These are phyloP conservation scores for Dryas integrifolia DNA, from an alignment of 331 rosid genomes.

Conservation along the genomic window DNA sequence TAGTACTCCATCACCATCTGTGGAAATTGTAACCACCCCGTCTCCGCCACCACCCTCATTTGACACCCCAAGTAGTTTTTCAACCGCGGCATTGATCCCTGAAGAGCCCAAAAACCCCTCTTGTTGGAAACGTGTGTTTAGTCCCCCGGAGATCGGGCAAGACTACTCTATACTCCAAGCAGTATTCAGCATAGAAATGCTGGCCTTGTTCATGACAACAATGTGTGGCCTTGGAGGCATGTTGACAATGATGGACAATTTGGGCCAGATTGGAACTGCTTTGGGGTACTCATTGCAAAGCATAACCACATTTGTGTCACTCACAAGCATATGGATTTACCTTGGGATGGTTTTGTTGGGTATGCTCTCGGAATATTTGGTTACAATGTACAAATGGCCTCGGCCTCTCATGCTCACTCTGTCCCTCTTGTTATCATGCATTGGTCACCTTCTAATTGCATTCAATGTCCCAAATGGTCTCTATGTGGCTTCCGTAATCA, in stretches of 20 bases:
- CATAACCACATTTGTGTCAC: slow-evolving; percentile 68
- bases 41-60: no score
- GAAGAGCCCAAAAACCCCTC: neutral
- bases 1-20: neutral
- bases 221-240: slow-evolving; percentile 71
- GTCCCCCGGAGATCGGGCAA: slow-evolving; percentile 67
- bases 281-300: slow-evolving; percentile 51
- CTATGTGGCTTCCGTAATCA: slow-evolving; percentile 58
- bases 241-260: slow-evolving; percentile 62
- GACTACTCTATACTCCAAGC: slow-evolving; percentile 73
- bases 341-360: slow-evolving; percentile 57
- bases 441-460: slow-evolving; percentile 73
- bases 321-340: slow-evolving; percentile 75
- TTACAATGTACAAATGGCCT: slow-evolving; percentile 50
- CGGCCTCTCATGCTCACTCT: slow-evolving; percentile 62
- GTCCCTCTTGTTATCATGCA: slow-evolving; percentile 47
- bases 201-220: slow-evolving; percentile 43
- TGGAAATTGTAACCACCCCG: neutral
- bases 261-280: slow-evolving; percentile 72
- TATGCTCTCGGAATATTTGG: slow-evolving; percentile 49
- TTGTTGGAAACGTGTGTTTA: slow-evolving; percentile 50
- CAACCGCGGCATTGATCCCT: neutral
- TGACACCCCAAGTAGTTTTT: no score
- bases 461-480: slow-evolving; percentile 60
- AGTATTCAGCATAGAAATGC: slow-evolving; percentile 66